Conservation (phyloP, 192 early-diverging fungal species). For the Entomortierella beljakovae region DNA sequence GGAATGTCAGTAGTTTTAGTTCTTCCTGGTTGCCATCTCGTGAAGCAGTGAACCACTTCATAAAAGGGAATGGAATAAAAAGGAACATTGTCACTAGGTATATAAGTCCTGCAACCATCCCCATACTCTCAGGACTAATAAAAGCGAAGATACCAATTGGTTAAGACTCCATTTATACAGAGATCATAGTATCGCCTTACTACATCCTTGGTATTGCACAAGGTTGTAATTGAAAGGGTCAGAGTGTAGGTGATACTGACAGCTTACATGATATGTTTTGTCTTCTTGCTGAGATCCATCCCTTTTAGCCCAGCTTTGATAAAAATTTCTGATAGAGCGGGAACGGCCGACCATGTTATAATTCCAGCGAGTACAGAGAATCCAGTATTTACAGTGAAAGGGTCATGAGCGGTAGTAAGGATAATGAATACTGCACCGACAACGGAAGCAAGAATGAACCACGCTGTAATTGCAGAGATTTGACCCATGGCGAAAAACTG, state of each 20-base stretch:
- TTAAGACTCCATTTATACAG: no score
- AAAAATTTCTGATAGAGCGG: slow-evolving; percentile 74
- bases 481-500: slow-evolving; percentile 13
- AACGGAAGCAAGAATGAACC: slow-evolving; percentile 35
- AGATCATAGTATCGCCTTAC: no score
- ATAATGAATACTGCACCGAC: slow-evolving; percentile 60
- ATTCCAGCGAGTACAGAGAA: slow-evolving; percentile 77
- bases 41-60: slow-evolving; percentile 76
- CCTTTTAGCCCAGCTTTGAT: slow-evolving; percentile 83
- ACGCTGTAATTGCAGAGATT: slow-evolving; percentile 40
- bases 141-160: neutral
- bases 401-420: slow-evolving; percentile 74
- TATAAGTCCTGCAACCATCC: slow-evolving; percentile 86
- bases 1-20: slow-evolving; percentile 67
- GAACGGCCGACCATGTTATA: slow-evolving; percentile 79
- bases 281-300: slow-evolving; percentile 82
- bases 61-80: slow-evolving; percentile 96
- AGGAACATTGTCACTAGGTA: slow-evolving; percentile 91
- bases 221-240: no score
- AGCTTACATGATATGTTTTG: slow-evolving; percentile 74
- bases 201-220: no score
- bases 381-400: slow-evolving; percentile 76
- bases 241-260: neutral
- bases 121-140: slow-evolving; percentile 93
- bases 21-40: slow-evolving; percentile 49